A percentile compares a stretch with the other conserved stretches of the same genome.
Conservation (phyloP, 495 filamentous ascomycete genomes). For the Penicillium desertorum region DNA sequence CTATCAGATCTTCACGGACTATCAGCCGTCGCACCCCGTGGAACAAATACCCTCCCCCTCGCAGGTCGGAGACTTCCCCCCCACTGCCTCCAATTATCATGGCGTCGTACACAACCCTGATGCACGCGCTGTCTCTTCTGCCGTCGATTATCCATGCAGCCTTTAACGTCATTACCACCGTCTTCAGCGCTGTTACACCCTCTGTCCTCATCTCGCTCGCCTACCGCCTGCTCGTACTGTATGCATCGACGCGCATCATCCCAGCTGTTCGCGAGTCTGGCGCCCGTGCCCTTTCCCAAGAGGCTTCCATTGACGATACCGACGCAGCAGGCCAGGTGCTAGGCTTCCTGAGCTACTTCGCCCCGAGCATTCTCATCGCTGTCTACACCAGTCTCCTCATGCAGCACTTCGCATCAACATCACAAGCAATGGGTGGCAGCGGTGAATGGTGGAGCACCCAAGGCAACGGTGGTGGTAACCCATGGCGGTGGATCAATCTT, state of each 20-base stretch:
- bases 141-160: slow-evolving; percentile 81
- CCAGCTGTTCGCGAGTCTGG: slow-evolving; percentile 86
- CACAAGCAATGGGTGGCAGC: slow-evolving; percentile 54
- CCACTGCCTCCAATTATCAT: slow-evolving; percentile 95
- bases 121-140: slow-evolving; percentile 78
- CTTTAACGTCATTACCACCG: slow-evolving; percentile 83
- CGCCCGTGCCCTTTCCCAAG: slow-evolving; percentile 75
- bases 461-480: slow-evolving; percentile 75
- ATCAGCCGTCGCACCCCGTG: slow-evolving; percentile 69
- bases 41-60: slow-evolving; percentile 54
- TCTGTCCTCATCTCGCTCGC: slow-evolving; percentile 91
- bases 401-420: slow-evolving; percentile 85
- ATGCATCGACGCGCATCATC: slow-evolving; percentile 93
- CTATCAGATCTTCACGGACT: slow-evolving; percentile 99
- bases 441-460: slow-evolving; percentile 85
- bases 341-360: slow-evolving; percentile 85
- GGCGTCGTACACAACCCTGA: slow-evolving; percentile 92
- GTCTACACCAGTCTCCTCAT: slow-evolving; percentile 96
- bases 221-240: slow-evolving; percentile 91
- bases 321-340: slow-evolving; percentile 78
- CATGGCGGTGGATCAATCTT: slow-evolving; percentile 92
- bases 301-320: slow-evolving; percentile 77
- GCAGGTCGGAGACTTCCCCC: slow-evolving; percentile 79
- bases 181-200: slow-evolving; percentile 89
- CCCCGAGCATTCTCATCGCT: slow-evolving; percentile 85